Evolutionary conservation across 441 rosid species (phyloP).

Genomic region (Lepidium campestre): DNA sequence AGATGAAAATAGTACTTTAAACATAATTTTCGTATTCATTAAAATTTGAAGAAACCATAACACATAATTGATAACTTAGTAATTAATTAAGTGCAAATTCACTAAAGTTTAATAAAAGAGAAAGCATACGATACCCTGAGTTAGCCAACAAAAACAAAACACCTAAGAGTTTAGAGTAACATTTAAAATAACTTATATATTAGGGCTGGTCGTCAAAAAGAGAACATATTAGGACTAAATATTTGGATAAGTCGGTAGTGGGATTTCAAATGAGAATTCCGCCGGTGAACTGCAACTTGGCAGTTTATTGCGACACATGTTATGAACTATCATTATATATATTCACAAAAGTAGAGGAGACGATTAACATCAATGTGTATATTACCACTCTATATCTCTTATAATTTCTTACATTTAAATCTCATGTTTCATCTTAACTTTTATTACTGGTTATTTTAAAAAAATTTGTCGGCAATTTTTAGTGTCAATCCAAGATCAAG

Average conservation of each 20-base stretch:
- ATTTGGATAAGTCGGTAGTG: neutral
- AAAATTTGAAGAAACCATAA: neutral
- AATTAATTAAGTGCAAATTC: neutral
- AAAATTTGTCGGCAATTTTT: too few species aligned
- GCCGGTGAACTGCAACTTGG: neutral
- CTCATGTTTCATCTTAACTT: neutral
- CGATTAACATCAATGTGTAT: neutral
- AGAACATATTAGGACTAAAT: neutral
- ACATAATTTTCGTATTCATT: neutral
- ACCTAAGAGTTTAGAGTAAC: neutral
- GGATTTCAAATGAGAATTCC: conserved; percentile 12
- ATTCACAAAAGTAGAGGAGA: neutral
- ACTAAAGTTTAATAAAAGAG: too few species aligned
- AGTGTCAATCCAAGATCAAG: too few species aligned
- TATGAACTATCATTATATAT: neutral
- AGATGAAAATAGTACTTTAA: neutral
- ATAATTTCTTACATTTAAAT: neutral
- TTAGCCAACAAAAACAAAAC: neutral
- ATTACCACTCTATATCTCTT: neutral
- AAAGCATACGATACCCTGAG: too few species aligned
- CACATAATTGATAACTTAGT: too few species aligned
- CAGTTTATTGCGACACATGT: conserved; percentile 5
- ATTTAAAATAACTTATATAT: too few species aligned
- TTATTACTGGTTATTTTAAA: neutral
- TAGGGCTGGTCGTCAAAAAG: neutral